Evolutionary conservation across 345 rosid species (phyloP), one percentile per base, ranked within the genome.

Genomic region (Citrus glauca): DNA sequence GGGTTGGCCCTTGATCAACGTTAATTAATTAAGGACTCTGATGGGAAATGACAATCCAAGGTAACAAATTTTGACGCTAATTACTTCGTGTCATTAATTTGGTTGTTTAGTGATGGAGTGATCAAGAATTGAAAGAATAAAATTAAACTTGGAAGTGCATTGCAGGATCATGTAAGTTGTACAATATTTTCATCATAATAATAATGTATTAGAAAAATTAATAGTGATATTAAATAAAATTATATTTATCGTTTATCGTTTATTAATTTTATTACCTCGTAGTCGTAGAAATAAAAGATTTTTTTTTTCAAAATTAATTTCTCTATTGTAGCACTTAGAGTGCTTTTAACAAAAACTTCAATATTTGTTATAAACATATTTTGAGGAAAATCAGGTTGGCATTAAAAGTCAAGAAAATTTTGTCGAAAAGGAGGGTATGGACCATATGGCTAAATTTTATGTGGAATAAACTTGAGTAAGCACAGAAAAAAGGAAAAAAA

Each of bases 31-130:
- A 42, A 42, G 4, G 16, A 42, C 50, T 42, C 2, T 61, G 78
- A 79, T 55, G 63, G 75, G 77, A 61, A 72, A 68, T 72, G 83
- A 79, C 65, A 24, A 53, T 69, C 64, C 66, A 30, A 40, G 19
- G 37, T 10, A 2, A 37, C 20, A 38, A 17, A 63, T 11, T 2
- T 30, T 28, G 17, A 67, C 28, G 4, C 28, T 42, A 42, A 42
- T 42, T 11, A 11, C 50, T 42, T 50, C 22, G 22, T 50, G 56
- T 50, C 56, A 50, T 16, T 50, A 16, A 4, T 16, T 50, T 50
- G 4, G 6, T 50, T 16, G 56, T 0, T 50, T 16, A 16, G 20
- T 50, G 0, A 16, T 50, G 56, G 0, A 50, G 56, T 14, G 1
- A 38, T 37, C 40, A 6, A 7, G 40, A 37, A 7, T 37, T 37